Conservation (phyloP, 1,284 basidiomycete genomes). For the Cryptococcus floricola region DNA sequence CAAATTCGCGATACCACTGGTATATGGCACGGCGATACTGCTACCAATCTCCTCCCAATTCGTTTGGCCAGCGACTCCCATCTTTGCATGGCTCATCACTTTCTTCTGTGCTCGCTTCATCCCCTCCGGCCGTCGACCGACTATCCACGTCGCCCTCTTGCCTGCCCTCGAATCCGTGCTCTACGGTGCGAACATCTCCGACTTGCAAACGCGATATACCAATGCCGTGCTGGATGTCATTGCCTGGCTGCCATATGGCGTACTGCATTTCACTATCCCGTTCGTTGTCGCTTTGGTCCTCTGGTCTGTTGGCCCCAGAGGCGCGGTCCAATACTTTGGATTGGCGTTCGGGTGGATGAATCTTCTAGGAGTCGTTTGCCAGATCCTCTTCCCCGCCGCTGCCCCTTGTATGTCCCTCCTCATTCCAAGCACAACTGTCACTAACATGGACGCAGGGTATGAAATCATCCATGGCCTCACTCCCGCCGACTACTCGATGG, state of each 20-base stretch:
- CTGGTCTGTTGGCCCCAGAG: constrained; percentile 74
- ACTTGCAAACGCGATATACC: constrained; percentile 89
- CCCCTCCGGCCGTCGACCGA: constrained; percentile 66
- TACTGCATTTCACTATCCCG: constrained; percentile 81
- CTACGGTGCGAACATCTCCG: constrained; percentile 95
- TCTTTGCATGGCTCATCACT: constrained; percentile 77
- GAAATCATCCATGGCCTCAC: constrained; percentile 95
- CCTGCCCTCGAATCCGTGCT: constrained; percentile 91
- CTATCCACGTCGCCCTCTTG: constrained; percentile 84
- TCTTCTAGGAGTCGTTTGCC: constrained; percentile 79
- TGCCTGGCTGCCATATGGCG: constrained; percentile 94
- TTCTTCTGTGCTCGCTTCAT: constrained; percentile 87
- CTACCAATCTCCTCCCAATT: constrained; percentile 90
- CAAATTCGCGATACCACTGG: constrained; percentile 74
- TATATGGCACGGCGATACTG: constrained; percentile 66
- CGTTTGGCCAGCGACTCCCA: constrained; percentile 80
- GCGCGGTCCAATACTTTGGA: constrained; percentile 79
- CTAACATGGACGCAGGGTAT: constrained; percentile 64
- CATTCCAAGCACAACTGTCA: neutral
- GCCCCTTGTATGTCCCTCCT: constrained; percentile 63
- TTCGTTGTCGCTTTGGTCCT: constrained; percentile 73
- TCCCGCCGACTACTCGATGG: constrained; percentile 87
- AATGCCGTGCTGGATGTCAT: constrained; percentile 86
- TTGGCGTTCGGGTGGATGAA: constrained; percentile 92
- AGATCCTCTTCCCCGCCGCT: constrained; percentile 87